A percentile compares a stretch with the other conserved stretches of the same genome.
Conservation (phyloP, 805 yeast genomes). For the Candida qinlingensis region DNA sequence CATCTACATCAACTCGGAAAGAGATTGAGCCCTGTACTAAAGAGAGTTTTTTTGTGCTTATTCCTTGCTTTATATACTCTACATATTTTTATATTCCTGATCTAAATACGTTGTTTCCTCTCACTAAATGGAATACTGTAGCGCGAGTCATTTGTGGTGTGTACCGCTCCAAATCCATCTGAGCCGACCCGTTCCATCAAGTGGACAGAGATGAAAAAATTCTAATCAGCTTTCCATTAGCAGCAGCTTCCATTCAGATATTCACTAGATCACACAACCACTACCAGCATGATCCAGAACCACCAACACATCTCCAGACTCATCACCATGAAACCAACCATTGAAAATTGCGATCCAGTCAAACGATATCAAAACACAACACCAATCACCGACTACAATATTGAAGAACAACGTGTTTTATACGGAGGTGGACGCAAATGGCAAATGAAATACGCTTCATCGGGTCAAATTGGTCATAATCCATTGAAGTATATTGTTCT, state of each 20-base stretch:
- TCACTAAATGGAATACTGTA: no score
- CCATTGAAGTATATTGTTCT: constrained; percentile 11
- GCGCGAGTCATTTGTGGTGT: not conserved
- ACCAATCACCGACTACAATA: constrained; percentile 14
- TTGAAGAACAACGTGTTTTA: constrained; percentile 27
- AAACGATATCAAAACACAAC: constrained; percentile 12
- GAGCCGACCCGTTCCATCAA: not conserved
- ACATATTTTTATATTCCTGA: not conserved
- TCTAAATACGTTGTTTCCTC: no score
- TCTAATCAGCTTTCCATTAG: not conserved
- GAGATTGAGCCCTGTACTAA: not conserved
- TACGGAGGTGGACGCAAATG: constrained; percentile 39
- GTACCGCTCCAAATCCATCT: not conserved
- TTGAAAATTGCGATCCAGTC: constrained; percentile 29
- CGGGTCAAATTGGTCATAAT: not conserved
- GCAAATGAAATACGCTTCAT: constrained; percentile 11
- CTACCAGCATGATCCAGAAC: not conserved
- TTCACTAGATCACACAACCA: not conserved
- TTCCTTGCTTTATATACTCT: not conserved
- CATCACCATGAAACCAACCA: constrained; percentile 27
- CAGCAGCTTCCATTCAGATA: not conserved
- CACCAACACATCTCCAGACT: constrained; percentile 1
- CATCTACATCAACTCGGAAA: constrained; percentile 50
- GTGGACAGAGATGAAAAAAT: not conserved
- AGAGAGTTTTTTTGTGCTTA: constrained; percentile 1